These are phyloP conservation scores for Phytopythium kandeliae DNA, from an alignment of 352 stramenopile genomes.

Conservation along the genomic window DNA sequence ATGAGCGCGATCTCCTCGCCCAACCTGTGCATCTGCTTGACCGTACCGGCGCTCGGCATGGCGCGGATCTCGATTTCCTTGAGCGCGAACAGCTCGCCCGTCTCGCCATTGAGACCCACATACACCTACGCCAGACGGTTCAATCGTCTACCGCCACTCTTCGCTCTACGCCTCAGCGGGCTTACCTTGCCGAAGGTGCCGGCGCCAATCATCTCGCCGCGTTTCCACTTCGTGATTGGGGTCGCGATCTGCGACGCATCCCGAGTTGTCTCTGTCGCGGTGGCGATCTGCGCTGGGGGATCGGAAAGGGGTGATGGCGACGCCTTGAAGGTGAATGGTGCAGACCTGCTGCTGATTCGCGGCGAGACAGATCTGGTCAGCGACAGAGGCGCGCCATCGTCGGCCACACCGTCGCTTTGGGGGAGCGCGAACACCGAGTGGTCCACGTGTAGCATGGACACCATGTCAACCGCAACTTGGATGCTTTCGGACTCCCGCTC, in stretches of 20 bases:
- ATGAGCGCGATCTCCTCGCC: constrained; percentile 93
- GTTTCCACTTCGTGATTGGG: constrained; percentile 85
- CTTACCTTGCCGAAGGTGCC: constrained; percentile 90
- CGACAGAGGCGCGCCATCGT: constrained; percentile 24
- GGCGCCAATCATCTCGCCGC: constrained; percentile 92
- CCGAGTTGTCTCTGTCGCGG: background rate
- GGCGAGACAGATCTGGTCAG: constrained; percentile 48
- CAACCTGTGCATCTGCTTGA: constrained; percentile 70
- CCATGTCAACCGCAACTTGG: constrained; percentile 24
- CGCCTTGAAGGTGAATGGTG: constrained; percentile 18
- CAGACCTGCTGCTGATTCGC: constrained; percentile 21
- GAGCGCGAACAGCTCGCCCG: constrained; percentile 87
- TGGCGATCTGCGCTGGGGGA: background rate
- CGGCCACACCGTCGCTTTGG: constrained; percentile 11
- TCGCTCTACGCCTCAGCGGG: background rate
- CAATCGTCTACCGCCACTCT: background rate
- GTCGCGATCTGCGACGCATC: constrained; percentile 8
- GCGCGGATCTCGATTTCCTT: constrained; percentile 85
- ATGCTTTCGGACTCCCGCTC: constrained; percentile 8
- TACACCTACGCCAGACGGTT: constrained; percentile 63
- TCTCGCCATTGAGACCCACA: constrained; percentile 91
- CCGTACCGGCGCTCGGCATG: constrained; percentile 38
- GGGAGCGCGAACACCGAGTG: constrained; percentile 15
- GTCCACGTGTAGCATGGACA: constrained; percentile 27
- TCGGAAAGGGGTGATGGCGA: constrained; percentile 1